Base-by-base conservation (phyloP, 2,329 filamentous ascomycete species). In the Diaporthe sp. region DNA sequence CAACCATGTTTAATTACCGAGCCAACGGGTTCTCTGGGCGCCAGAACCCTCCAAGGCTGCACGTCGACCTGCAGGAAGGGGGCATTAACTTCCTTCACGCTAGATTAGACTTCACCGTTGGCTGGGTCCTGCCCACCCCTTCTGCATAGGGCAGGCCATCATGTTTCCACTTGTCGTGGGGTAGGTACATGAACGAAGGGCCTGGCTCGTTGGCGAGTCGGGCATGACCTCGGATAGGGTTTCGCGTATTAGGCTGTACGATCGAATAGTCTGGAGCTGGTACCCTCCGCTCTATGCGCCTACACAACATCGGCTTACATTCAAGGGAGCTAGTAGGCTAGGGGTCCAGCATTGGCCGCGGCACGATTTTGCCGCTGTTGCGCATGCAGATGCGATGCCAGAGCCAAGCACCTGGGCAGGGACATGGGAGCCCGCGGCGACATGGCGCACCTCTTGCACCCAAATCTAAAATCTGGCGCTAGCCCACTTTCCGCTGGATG, bases 1-100 rank as follows among this genome's bases (percentile, higher is more conserved):
- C 15, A 68, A 40, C 64, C 47, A 40, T 54, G n/a, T 68, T 22
- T 40, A 54, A 68, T 54, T 40, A 68, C 64, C 64, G 47, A 67
- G 45, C 64, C 64, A 54, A 54, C 64, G 45, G 64, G n/a, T 38
- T 68, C 30, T 40, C 47, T 54, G 64, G 64, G 47, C 64, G 13
- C 15, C 47, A n/a, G 4, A 28, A 33, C 47, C n/a, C 19, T 38
- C 45, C 33, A 40, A 40, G 47, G 15, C 64, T 52, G 47, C 64
- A 68, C 19, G 22, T 50, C 33, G 47, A 54, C 47, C 30, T 40
- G 64, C 45, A 54, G 47, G 64, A 54, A n/a, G 25, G 52, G 47
- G 25, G 33, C 22, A 68, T 40, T 52, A 22, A 52, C 64, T 30
- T 47, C 33, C n/a, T 28, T 10, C 47, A 10, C 33, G 17, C 64